Evolutionary conservation across 2,329 filamentous ascomycete genomes (phyloP), one percentile per base, ranked within the genome.

Genomic region (Verticillium longisporum): DNA sequence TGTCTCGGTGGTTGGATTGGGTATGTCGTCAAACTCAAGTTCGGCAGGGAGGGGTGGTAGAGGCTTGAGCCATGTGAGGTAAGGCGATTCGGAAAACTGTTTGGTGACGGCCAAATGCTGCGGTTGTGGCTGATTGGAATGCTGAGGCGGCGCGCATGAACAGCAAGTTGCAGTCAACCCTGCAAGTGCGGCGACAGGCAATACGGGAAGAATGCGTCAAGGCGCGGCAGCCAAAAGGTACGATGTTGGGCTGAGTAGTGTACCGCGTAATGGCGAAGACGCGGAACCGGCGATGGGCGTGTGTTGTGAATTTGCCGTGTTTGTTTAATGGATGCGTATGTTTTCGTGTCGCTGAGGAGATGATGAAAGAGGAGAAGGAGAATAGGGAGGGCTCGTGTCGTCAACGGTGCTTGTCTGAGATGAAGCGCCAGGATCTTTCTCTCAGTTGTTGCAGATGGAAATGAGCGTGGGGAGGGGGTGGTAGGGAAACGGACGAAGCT

Each of bases 131-230:
- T 64, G 58, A 59, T 32, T 37, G 63, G 57, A 61, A 64, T 62
- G 63, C 54, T 59, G 45, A 58, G 11, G 37, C 58, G 55, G 58
- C 56, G 57, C 62, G 60, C 63, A 64, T 61, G 50, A 57, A 57
- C 36, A 33, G 67, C 64, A 64, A 69, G 64, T 68, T 67, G 66
- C 68, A 61, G 67, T 59, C 64, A 63, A 65, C 64, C 45, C 45
- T 50, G 45, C n/a, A 18, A 50, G 45, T 11, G 21, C 45, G 45
- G 45, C 45, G 11, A 26, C 34, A 6, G 45, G 45, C 9, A 11
- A 21, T 50, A 50, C 7, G n/a, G 45, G 45, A 50, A 26, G 45
- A 26, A 50, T 50, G 63, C 62, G 59, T 65, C 62, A 56, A 55
- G 56, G 58, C 57, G 37, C 41, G 58, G 50, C 33, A 26, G 26